phyloP scores from a whole-genome alignment of 148 eudicot genomes.

The Camellia japonica region DNA sequence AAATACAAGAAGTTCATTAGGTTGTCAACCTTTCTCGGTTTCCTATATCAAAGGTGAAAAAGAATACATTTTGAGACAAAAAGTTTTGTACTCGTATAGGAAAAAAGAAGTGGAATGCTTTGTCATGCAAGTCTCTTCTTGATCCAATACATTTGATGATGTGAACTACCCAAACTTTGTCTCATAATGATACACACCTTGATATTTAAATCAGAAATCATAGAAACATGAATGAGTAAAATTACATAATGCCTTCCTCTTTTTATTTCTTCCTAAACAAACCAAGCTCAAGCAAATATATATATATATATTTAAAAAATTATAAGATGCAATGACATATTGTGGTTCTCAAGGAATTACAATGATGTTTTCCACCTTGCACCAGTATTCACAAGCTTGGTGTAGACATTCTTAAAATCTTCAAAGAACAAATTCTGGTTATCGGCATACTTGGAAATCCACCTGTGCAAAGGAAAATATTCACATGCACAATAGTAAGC shows the following conservation, averaged over 20 bases:
- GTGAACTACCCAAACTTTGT: no score
- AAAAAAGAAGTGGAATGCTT: neutral
- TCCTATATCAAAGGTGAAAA: no score
- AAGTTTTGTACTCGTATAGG: neutral
- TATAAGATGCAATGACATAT: neutral
- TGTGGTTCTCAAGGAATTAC: neutral
- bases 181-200: neutral
- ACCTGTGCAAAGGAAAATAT: conserved; percentile 39
- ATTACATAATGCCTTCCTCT: neutral
- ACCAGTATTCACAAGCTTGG: conserved; percentile 83
- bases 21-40: no score
- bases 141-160: neutral
- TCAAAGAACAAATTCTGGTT: conserved; percentile 66
- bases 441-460: conserved; percentile 75
- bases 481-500: neutral
- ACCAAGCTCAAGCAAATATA: neutral
- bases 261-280: neutral
- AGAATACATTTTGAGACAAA: neutral
- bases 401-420: conserved; percentile 82
- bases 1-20: no score
- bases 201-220: neutral
- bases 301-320: neutral
- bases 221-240: neutral
- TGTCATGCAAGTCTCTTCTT: neutral
- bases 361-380: conserved; percentile 62